Percentiles rank a stretch among this genome's conserved stretches.
Conservation (phyloP, 129 eudicot species). For the Smallanthus sonchifolius region DNA sequence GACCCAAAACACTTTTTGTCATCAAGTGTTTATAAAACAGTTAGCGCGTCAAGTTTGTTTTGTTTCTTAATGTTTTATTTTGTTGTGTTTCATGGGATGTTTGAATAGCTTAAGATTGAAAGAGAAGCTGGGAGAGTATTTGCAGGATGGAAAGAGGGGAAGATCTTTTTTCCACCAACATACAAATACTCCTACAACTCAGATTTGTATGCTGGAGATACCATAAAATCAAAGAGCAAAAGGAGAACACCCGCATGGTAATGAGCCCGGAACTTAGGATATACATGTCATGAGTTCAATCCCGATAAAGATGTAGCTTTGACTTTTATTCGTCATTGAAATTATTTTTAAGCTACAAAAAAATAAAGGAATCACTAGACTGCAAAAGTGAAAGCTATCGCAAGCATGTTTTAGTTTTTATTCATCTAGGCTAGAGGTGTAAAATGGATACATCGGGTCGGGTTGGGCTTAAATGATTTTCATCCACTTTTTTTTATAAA, state of each 20-base stretch:
- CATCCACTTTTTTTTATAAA: background rate
- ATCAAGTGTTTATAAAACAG: background rate
- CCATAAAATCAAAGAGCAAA: slow-evolving; percentile 50
- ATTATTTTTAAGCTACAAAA: background rate
- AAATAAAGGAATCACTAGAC: background rate
- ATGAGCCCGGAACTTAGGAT: background rate
- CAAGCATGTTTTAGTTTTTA: background rate
- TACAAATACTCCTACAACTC: slow-evolving; percentile 59
- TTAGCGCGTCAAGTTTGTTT: background rate
- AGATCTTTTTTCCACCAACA: slow-evolving; percentile 53
- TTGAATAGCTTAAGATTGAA: slow-evolving; percentile 53
- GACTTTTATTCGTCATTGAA: slow-evolving; percentile 6
- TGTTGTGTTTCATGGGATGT: slow-evolving; percentile 10
- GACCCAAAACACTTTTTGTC: background rate
- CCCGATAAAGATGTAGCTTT: background rate
- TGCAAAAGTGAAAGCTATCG: background rate
- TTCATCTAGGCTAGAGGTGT: background rate
- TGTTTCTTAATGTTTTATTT: background rate
- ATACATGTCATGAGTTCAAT: background rate
- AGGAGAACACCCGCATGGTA: slow-evolving; percentile 74
- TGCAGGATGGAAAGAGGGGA: slow-evolving; percentile 58
- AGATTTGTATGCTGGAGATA: slow-evolving; percentile 51
- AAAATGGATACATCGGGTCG: background rate
- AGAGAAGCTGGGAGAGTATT: slow-evolving; percentile 59
- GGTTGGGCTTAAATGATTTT: background rate